Conservation (phyloP, 805 yeast species). For the Myxozyma lipomycoides region DNA sequence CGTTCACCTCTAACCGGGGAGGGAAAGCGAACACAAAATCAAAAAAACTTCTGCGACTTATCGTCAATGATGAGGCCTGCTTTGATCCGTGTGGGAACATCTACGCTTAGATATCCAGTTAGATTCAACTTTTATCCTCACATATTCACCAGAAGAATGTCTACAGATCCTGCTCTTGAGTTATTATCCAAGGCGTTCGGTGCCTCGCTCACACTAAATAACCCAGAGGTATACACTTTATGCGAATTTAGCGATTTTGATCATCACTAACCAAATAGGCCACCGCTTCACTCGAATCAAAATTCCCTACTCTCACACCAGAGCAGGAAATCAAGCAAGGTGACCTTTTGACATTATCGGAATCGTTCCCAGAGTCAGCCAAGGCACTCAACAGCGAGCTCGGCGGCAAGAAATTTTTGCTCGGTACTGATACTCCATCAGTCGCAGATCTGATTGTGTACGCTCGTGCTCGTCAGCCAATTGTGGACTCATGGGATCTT, state of each 20-base stretch:
- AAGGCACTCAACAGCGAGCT: conserved; percentile 62
- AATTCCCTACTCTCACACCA: conserved; percentile 37
- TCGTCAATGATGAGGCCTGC: no score
- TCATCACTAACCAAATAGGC: conserved; percentile 12
- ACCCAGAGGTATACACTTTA: conserved; percentile 14
- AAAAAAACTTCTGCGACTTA: no score
- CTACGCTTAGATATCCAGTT: no score
- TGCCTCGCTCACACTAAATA: conserved; percentile 18
- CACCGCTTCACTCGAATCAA: conserved; percentile 15
- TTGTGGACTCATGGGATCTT: conserved; percentile 53
- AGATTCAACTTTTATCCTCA: no score
- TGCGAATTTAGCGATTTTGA: background rate
- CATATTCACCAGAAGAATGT: conserved; percentile 3
- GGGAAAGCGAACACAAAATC: no score
- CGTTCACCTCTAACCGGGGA: no score
- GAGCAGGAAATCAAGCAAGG: conserved; percentile 64
- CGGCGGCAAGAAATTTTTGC: conserved; percentile 61
- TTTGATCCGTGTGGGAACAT: no score
- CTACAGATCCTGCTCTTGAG: conserved; percentile 28
- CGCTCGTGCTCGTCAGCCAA: conserved; percentile 54
- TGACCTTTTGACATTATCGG: conserved; percentile 76
- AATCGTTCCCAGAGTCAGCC: conserved; percentile 53
- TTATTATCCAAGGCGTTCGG: conserved; percentile 27
- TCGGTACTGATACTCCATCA: conserved; percentile 59
- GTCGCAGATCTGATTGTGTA: conserved; percentile 70